Evolutionary conservation across 2,329 filamentous ascomycete genomes (phyloP), one percentile per base, ranked within the genome.

Genomic region (Xylaria polymorpha): DNA sequence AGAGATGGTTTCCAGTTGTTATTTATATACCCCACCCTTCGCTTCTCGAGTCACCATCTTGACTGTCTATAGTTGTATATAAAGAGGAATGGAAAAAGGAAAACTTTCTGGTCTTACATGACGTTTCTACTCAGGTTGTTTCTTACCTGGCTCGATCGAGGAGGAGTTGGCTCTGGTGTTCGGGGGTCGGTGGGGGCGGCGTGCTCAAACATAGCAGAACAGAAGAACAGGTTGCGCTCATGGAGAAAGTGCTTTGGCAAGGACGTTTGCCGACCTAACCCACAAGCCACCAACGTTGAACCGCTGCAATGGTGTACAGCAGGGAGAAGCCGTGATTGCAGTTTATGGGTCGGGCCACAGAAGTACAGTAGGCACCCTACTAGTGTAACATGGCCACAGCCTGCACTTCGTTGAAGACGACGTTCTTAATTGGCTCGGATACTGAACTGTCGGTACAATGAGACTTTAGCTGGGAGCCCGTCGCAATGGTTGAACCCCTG

Each of bases 1-100:
- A 60, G 51, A 62, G 61, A 51, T 66, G 67, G 29, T 67, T 70
- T 61, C n/a, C 50, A 46, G 46, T 59, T 59, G 58, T 63, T 61
- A 53, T 73, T 71, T 71, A 67, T 73, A 71, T 73, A 72, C 72
- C 67, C 72, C 68, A 60, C 69, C 73, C 61, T 74, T 72, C 64
- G 63, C 61, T 72, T 67, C 72, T 72, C 50, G 65, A 72, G 70
- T 62, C 61, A 64, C 59, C 60, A 66, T 66, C 66, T 72, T 64
- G 61, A 68, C 60, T 63, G 44, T 75, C 70, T 74, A 75, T 72
- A 73, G 69, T 73, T 75, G 66, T 71, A 71, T 29, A 72, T 72
- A 53, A 55, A 68, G 61, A 39, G 68, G 71, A 68, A 67, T 70
- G 29, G 65, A 66, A 70, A 64, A 64, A 48, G 25, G 56, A 57